These are phyloP conservation scores for Ormosia semicastrata DNA, from an alignment of 306 rosid species.

Conservation along the genomic window DNA sequence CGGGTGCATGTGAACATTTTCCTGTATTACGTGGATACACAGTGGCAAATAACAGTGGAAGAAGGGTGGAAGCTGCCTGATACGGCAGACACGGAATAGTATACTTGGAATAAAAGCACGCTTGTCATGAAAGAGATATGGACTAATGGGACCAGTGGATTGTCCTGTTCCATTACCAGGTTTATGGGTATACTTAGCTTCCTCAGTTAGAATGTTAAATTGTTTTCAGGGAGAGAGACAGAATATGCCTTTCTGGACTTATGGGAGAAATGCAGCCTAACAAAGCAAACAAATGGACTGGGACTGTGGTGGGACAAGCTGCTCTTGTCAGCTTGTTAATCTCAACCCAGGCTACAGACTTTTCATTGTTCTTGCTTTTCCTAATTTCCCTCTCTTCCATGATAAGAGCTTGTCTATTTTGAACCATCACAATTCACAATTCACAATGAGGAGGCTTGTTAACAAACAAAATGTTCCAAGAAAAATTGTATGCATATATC, in stretches of 20 bases:
- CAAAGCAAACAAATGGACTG: neutral
- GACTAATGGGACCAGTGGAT: neutral
- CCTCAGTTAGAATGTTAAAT: neutral
- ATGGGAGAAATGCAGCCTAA: neutral
- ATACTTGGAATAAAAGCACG: neutral
- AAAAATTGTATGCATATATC: neutral
- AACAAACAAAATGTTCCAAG: neutral
- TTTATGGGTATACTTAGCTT: neutral
- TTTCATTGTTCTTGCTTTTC: neutral
- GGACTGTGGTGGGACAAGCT: neutral
- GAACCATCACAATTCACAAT: neutral
- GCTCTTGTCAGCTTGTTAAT: neutral
- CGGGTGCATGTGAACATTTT: neutral
- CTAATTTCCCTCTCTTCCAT: constrained; percentile 19
- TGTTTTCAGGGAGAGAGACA: neutral
- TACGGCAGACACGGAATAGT: neutral
- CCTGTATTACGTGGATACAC: neutral
- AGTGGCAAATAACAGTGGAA: neutral
- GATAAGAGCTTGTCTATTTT: neutral
- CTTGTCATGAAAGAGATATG: neutral
- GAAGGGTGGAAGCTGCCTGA: neutral
- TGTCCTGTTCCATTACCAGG: neutral
- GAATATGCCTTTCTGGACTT: neutral
- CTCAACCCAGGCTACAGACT: neutral
- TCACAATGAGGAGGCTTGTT: neutral